A percentile compares a stretch with the other conserved stretches of the same genome.
phyloP scores from a whole-genome alignment of 1,139 yeast species.

The Geotrichum klebahnii region DNA sequence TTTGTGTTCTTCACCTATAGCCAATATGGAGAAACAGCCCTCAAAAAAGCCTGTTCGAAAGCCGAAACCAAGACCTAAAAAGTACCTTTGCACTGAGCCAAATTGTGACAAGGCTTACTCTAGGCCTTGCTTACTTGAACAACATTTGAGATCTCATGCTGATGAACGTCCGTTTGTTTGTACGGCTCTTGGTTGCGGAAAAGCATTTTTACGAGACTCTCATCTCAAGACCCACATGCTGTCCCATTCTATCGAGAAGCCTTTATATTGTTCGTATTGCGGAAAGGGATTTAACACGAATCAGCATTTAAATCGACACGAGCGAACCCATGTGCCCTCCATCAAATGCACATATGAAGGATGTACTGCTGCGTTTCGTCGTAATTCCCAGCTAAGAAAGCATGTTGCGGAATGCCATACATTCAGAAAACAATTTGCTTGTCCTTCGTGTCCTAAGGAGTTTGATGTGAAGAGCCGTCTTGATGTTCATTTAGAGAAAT shows the following conservation, averaged over 20 bases:
- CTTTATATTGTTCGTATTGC: conserved; percentile 71
- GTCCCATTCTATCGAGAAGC: conserved; percentile 59
- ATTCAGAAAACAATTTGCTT: conserved; percentile 32
- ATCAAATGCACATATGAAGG: conserved; percentile 56
- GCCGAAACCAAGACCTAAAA: conserved; percentile 48
- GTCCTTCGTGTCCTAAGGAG: conserved; percentile 37
- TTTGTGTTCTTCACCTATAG: background rate
- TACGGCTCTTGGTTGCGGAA: conserved; percentile 50
- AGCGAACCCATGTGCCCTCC: conserved; percentile 67
- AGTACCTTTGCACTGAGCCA: conserved; percentile 54
- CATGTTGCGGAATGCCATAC: conserved; percentile 64
- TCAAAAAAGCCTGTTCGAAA: conserved; percentile 5
- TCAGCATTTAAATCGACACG: conserved; percentile 84
- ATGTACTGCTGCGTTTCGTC: conserved; percentile 66
- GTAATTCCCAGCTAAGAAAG: conserved; percentile 72
- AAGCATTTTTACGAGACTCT: conserved; percentile 66
- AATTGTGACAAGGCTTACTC: conserved; percentile 74
- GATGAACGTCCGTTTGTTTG: conserved; percentile 78
- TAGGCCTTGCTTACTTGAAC: conserved; percentile 77
- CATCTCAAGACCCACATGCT: conserved; percentile 73
- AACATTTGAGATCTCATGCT: conserved; percentile 68
- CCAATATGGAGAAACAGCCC: background rate
- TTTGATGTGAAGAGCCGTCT: conserved; percentile 36
- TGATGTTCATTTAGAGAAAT: conserved; percentile 35
- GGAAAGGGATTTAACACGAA: conserved; percentile 75